Percentiles rank a stretch among this genome's conserved stretches.
These are phyloP conservation scores for Aspergillus asperescens DNA, from an alignment of 495 filamentous ascomycete species.

Conservation along the genomic window DNA sequence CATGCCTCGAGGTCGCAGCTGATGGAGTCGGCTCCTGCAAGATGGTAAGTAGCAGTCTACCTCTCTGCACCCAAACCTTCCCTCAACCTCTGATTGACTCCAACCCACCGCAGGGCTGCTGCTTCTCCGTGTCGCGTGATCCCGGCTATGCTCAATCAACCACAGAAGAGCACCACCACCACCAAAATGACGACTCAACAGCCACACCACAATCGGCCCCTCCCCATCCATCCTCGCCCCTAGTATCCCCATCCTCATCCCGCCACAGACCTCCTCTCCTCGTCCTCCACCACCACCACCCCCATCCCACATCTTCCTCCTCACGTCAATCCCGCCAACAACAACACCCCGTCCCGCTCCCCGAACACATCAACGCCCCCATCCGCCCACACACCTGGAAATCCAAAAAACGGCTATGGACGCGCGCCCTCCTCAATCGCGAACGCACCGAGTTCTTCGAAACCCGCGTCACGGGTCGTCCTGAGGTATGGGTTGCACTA, in stretches of 20 bases:
- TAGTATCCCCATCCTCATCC: neutral
- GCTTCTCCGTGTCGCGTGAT: slow-evolving; percentile 38
- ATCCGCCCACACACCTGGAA: slow-evolving; percentile 48
- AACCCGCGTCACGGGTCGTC: slow-evolving; percentile 69
- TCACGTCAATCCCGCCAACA: slow-evolving; percentile 14
- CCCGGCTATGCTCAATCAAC: slow-evolving; percentile 16
- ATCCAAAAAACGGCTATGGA: slow-evolving; percentile 50
- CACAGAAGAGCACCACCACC: slow-evolving; percentile 17
- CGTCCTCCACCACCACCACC: slow-evolving; percentile 7
- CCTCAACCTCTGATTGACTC: neutral
- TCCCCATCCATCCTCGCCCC: neutral
- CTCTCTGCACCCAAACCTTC: neutral
- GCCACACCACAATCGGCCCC: neutral
- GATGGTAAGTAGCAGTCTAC: slow-evolving; percentile 9
- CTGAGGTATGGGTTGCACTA: slow-evolving; percentile 75
- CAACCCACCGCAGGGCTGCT: slow-evolving; percentile 31
- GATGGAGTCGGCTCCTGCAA: slow-evolving; percentile 15
- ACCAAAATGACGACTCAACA: neutral
- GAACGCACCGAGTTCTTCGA: slow-evolving; percentile 70
- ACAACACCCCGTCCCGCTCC: slow-evolving; percentile 23
- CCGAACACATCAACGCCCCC: slow-evolving; percentile 48
- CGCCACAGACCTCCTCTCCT: neutral
- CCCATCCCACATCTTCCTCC: neutral
- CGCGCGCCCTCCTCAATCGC: slow-evolving; percentile 40
- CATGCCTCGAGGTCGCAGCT: neutral